Evolutionary conservation across 192 early-diverging fungal genomes (phyloP), one percentile per base, ranked within the genome.

Genomic region (Glomus cerebriforme): DNA sequence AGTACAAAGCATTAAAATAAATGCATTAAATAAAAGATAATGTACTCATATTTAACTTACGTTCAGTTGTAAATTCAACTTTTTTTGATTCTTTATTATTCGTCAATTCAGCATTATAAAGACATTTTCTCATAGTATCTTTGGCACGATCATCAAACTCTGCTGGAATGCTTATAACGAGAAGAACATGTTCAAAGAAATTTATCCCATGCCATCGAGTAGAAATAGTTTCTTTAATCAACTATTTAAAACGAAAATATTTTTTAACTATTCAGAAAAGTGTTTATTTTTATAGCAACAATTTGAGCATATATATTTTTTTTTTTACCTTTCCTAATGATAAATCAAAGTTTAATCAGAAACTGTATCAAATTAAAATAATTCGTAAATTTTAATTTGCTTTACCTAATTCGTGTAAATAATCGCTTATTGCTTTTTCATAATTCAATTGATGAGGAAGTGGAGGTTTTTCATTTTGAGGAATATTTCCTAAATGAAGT

Each of bases 81-180:
- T 37, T 37, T 0, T 37, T 37, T 6, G 37, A 37, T 37, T 37
- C 5, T 37, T 37, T 37, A 37, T 7, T 37, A 6, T 37, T 4
- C 17, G 86, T 87, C 27, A 89, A 79, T 17, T 81, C 85, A n/a
- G 88, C 88, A 24, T 84, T 83, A 47, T 84, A 81, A 29, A 85
- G 87, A 27, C 87, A 87, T 34, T 84, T 83, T 49, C 88, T 78
- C 84, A 89, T 87, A 6, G 85, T 86, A 32, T 78, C 83, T 76
- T 89, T 89, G 43, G 88, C 86, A 39, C 81, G 65, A 37, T 87
- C 87, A 19, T 82, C 83, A 83, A 84, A 88, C 82, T 87, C 86
- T 26, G 87, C 87, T 7, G 87, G 87, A 13, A 88, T 86, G 1
- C 86, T 88, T 12, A 88, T 43, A 29, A 72, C 22, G 17, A 49